Base-by-base conservation (phyloP, 78 protist genomes). In the Isochrysis galbana region DNA sequence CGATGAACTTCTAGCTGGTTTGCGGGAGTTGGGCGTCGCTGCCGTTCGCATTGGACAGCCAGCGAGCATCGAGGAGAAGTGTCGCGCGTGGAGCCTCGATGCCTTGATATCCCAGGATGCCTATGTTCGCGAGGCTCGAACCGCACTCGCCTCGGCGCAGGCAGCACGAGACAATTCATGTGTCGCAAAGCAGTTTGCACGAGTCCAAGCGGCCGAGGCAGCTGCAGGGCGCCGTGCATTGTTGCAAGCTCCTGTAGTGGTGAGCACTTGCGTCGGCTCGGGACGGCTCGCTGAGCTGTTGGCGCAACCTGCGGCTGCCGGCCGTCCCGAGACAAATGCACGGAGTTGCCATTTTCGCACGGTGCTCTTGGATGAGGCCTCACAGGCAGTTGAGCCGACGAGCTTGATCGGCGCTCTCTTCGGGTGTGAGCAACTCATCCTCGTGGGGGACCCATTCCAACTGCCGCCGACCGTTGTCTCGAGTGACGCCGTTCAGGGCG, bases 381-480 rank as follows among this genome's bases (percentile, higher is more conserved):
- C 95, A 14, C 97, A 96, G 91, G 94, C 95, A 38, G 91, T 93
- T 21, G 97, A 96, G 89, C 93, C 97, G 29, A 88, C 97, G 25
- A 29, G 90, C 42, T 39, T 96, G 10, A 91, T 93, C 3, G 93
- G 95, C 77, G 61, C 94, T 17, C 23, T 45, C 39, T 83, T 55
- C 77, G 90, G 93, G 39, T 51, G 83, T 14, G 82, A 89, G 89
- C 93, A 93, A 90, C 54, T 95, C 5, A 54, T 94, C 78, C 42
- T 96, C n/a, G 86, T 96, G 45, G 97, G 97, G 74, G 97, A 96
- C 72, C 93, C 91, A 29, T 91, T 89, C 44, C 97, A 96, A 89
- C 93, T 96, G 29, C 94, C 96, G 10, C 84, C 94, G 23, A 84
- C 74, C 32, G 84, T 77, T 14, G 39, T 46, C 26, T 47, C 89